Percentiles rank a stretch among this genome's conserved stretches.
Evolutionary conservation across 1,284 basidiomycete genomes (phyloP).

Genomic region (Heliocybe sulcata): DNA sequence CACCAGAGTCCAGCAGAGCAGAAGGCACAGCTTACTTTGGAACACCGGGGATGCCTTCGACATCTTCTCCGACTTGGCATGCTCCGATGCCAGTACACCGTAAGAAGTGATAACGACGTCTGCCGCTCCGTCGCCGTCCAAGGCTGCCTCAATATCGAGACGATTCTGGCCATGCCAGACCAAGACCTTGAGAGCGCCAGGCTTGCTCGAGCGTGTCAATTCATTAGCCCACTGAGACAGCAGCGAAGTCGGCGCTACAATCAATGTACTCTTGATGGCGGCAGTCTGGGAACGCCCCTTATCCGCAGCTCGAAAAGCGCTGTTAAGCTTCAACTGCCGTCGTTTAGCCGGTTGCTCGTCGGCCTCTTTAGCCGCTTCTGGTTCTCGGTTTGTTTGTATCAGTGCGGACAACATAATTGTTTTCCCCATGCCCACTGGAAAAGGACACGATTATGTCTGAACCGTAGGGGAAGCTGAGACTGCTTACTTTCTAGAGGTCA

Average conservation of each 20-base stretch:
- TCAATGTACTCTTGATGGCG: constrained; percentile 48
- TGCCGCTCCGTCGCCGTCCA: constrained; percentile 42
- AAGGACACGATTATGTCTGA: background rate
- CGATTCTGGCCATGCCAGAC: constrained; percentile 89
- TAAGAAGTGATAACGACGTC: constrained; percentile 90
- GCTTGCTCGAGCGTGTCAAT: constrained; percentile 65
- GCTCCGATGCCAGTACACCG: constrained; percentile 81
- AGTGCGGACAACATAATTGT: constrained; percentile 94
- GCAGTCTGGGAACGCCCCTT: constrained; percentile 16
- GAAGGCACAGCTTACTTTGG: constrained; percentile 46
- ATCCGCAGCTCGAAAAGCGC: constrained; percentile 41
- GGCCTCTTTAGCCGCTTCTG: constrained; percentile 28
- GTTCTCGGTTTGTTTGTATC: constrained; percentile 71
- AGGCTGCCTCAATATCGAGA: constrained; percentile 57
- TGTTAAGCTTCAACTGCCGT: constrained; percentile 57
- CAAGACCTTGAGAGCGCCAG: constrained; percentile 60
- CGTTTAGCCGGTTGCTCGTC: constrained; percentile 26
- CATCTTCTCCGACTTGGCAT: constrained; percentile 55
- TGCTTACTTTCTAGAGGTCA: constrained; percentile 37
- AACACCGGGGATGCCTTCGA: constrained; percentile 50
- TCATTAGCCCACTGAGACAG: constrained; percentile 91
- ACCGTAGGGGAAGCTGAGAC: constrained; percentile 1
- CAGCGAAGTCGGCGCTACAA: constrained; percentile 90
- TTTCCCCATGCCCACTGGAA: constrained; percentile 91
- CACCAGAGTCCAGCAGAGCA: background rate